Percentiles rank a stretch among this genome's conserved stretches.
These are phyloP conservation scores for Fusarium sp. DNA, from an alignment of 2,329 filamentous ascomycete species.

Conservation along the genomic window DNA sequence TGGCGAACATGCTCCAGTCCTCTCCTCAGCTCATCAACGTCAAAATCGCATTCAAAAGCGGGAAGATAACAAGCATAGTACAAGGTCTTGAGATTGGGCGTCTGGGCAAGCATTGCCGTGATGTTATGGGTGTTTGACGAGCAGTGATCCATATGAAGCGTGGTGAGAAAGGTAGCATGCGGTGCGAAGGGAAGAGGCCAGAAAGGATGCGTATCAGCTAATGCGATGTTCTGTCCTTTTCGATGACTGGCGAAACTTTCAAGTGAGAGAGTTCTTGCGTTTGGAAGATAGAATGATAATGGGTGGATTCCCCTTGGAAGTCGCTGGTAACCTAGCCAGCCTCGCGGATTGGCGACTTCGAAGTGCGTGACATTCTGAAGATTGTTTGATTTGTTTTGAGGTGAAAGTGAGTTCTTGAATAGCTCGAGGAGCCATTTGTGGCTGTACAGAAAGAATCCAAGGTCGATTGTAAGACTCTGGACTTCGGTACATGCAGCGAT, in stretches of 20 bases:
- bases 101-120: not conserved
- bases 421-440: not conserved
- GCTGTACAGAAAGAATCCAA: not conserved
- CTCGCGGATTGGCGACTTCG: not conserved
- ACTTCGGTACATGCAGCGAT: not conserved
- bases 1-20: not conserved
- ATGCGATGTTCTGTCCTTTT: fast-evolving
- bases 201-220: not conserved
- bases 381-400: fast-evolving
- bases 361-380: not conserved
- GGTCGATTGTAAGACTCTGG: not conserved
- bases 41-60: not conserved
- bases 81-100: not conserved
- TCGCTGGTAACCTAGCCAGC: not conserved
- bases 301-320: not conserved
- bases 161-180: not conserved
- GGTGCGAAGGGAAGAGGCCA: not conserved
- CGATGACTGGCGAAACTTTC: not conserved
- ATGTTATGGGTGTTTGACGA: not conserved
- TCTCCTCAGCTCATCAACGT: not conserved
- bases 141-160: not conserved
- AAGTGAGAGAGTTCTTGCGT: not conserved
- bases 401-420: not conserved
- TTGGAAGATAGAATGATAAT: not conserved
- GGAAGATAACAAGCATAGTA: not conserved